Percentiles rank a stretch among this genome's conserved stretches.
Conservation (phyloP, 2,329 filamentous ascomycete genomes). For the Thyridium curvatum region DNA sequence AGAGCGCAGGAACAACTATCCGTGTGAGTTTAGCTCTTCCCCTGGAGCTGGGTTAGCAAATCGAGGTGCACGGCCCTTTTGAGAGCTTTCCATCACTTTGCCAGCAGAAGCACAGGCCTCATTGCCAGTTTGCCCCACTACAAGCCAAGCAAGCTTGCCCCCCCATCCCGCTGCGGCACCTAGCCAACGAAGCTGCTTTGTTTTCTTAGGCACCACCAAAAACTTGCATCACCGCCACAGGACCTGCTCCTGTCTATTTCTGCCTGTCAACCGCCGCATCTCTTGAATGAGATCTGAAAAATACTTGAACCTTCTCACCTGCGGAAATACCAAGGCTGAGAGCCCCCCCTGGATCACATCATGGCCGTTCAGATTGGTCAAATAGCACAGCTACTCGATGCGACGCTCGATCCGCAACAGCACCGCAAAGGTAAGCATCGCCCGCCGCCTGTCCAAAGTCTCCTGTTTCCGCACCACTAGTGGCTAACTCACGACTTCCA, state of each 20-base stretch:
- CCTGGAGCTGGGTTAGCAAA: too few species aligned
- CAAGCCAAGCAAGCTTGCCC: too few species aligned
- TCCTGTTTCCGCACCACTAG: too few species aligned
- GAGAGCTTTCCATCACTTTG: too few species aligned
- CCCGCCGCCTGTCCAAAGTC: conserved; percentile 6
- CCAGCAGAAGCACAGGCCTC: too few species aligned
- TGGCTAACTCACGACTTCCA: conserved; percentile 9
- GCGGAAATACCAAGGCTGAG: too few species aligned
- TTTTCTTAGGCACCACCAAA: conserved; percentile 2
- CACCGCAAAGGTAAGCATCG: conserved; percentile 72
- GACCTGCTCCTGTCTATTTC: too few species aligned
- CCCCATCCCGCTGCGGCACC: conserved; percentile 1
- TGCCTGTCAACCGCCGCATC: not conserved
- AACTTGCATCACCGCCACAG: not conserved
- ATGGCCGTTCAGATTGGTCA: conserved; percentile 52
- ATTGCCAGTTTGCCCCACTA: not conserved
- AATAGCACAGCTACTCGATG: conserved; percentile 79
- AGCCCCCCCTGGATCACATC: conserved; percentile 17
- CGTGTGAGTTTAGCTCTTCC: too few species aligned
- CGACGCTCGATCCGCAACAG: conserved; percentile 80
- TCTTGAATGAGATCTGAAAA: conserved; percentile 3
- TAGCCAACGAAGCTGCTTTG: conserved; percentile 5
- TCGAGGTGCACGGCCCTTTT: too few species aligned
- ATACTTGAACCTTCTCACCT: not conserved
- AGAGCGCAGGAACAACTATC: too few species aligned